These are phyloP conservation scores for Kodamaea neixiangensis DNA, from an alignment of 805 yeast genomes.

Conservation along the genomic window DNA sequence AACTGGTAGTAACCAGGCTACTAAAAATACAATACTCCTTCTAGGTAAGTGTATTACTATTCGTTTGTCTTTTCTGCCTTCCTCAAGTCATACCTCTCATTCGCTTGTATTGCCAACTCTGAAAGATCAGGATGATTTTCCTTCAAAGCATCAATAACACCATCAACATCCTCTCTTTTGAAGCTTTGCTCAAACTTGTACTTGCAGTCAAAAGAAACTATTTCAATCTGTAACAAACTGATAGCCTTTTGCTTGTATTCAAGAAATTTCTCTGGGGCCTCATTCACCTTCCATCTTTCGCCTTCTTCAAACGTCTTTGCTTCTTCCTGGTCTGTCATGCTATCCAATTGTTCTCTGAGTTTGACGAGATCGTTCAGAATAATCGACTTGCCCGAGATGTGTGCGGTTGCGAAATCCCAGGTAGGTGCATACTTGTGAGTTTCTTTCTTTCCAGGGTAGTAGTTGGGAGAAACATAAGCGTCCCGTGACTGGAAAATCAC, in stretches of 20 bases:
- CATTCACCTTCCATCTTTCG: conserved; percentile 54
- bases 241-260: conserved; percentile 49
- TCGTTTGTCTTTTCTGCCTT: conserved; percentile 1
- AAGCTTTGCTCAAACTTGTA: conserved; percentile 60
- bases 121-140: conserved; percentile 29
- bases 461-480: conserved; percentile 58
- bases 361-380: conserved; percentile 47
- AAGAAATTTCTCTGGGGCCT: conserved; percentile 53
- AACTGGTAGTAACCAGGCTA: no score
- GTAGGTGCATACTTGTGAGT: conserved; percentile 68
- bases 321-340: conserved; percentile 52
- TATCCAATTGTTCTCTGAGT: conserved; percentile 45
- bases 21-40: no score
- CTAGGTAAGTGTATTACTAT: no score
- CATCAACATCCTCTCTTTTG: conserved; percentile 45
- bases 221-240: conserved; percentile 56
- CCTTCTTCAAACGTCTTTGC: conserved; percentile 24
- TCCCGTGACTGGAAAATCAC: conserved; percentile 54
- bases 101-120: conserved; percentile 19
- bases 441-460: conserved; percentile 56
- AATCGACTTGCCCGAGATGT: conserved; percentile 52
- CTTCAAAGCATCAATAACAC: conserved; percentile 50
- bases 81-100: conserved; percentile 11
- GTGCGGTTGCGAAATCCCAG: conserved; percentile 64
- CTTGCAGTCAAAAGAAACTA: conserved; percentile 49